Conservation (phyloP, 768 basidiomycete species). For the Exsudoporus frostii region DNA sequence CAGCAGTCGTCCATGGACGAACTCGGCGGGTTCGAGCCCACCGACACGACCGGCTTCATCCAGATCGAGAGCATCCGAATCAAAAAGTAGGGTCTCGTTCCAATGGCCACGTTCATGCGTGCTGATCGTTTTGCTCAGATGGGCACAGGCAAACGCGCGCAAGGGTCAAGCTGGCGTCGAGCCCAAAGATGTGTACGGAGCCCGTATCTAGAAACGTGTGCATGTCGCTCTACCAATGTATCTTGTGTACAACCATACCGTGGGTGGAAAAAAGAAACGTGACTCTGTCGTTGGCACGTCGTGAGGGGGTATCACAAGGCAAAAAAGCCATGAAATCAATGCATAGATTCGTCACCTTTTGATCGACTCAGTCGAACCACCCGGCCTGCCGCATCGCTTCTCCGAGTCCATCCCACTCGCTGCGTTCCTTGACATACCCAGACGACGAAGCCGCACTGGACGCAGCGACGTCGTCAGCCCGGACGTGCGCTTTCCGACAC, state of each 20-base stretch:
- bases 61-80: conserved; percentile 97
- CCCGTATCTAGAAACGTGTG: conserved; percentile 40
- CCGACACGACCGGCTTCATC: conserved; percentile 94
- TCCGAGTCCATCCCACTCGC: conserved; percentile 64
- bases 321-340: neutral
- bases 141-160: conserved; percentile 84
- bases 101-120: neutral
- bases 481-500: conserved; percentile 56
- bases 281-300: neutral
- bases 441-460: conserved; percentile 13
- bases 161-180: conserved; percentile 79
- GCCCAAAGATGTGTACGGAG: conserved; percentile 77
- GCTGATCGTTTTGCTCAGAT: conserved; percentile 41
- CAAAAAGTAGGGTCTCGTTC: conserved; percentile 69
- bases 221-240: neutral
- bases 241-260: conserved; percentile 5
- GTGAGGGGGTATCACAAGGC: conserved; percentile 6
- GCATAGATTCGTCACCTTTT: neutral
- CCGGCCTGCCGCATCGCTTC: conserved; percentile 73
- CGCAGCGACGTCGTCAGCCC: neutral
- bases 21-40: conserved; percentile 96
- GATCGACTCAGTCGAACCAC: conserved; percentile 56
- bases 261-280: neutral
- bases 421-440: conserved; percentile 34
- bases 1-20: conserved; percentile 98